Base-by-base conservation (phyloP, 2,329 filamentous ascomycete genomes). In the Pleurostoma richardsiae region DNA sequence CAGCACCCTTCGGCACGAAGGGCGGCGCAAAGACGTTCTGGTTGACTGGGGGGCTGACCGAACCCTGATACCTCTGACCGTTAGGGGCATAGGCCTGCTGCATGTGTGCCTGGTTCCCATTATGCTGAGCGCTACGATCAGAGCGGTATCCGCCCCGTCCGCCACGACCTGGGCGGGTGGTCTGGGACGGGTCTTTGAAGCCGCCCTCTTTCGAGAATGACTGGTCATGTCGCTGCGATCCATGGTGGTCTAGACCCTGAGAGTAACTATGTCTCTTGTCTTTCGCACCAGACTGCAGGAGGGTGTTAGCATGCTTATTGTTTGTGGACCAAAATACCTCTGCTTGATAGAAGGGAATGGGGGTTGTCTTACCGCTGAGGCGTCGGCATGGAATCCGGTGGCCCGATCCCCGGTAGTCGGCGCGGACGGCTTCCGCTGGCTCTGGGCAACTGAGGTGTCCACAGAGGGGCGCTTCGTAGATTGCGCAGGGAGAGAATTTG, bases 101-200 rank as follows among this genome's bases (percentile, higher is more conserved):
- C 11, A 59, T 56, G 56, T 59, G 66, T 50, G 54, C 54, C 36
- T 41, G 51, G 43, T 40, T 52, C 43, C 57, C 55, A 48, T 68
- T 67, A 50, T 76, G 72, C 8, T 8, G n/a, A 19, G 64, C 66
- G 36, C 72, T 74, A 41, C 74, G 73, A 41, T 67, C 66, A 39
- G 69, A 63, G 36, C 74, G 69, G 49, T 64, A 75, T 28, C 67
- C 66, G 26, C 72, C 72, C 33, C 73, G 71, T 26, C 67, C 66
- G 45, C 55, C 45, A 4, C 62, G 59, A 19, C 19, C 19, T 19
- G 19, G 19, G 19, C 19, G 19, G 19, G 19, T 19, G 19, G 29
- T 33, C 36, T 6, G 44, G 30, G 10, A 40, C 11, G 38, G 30
- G 10, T 19, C 19, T 19, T 19, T 19, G 19, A 19, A 19, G 19